These are phyloP conservation scores for Lactifluus subvellereus DNA, from an alignment of 768 basidiomycete genomes.

Conservation along the genomic window DNA sequence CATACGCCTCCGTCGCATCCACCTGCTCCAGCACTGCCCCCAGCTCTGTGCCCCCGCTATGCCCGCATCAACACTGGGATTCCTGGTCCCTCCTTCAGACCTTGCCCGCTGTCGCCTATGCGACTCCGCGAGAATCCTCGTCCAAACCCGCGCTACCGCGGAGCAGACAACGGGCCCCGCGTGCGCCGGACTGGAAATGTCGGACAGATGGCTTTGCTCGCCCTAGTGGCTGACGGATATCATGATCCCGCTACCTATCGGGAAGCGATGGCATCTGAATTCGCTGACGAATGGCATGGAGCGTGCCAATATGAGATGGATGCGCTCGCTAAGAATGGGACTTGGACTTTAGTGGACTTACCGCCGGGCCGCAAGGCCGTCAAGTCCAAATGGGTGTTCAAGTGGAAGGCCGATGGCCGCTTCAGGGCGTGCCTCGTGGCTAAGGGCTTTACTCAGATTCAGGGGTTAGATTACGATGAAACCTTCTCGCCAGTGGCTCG, in stretches of 20 bases:
- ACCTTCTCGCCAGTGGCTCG: not conserved
- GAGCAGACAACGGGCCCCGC: too few relatives aligned
- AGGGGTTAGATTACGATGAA: conserved; percentile 27
- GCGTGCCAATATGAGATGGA: conserved; percentile 23
- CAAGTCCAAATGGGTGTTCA: too few relatives aligned
- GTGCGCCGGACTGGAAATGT: too few relatives aligned
- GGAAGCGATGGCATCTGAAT: not conserved
- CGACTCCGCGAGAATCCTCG: too few relatives aligned
- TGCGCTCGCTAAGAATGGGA: conserved; percentile 26
- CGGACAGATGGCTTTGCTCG: too few relatives aligned
- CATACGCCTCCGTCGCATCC: too few relatives aligned
- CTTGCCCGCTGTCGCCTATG: too few relatives aligned
- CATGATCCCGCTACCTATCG: not conserved
- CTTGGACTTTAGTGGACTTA: conserved; percentile 29
- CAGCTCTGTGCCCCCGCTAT: too few relatives aligned
- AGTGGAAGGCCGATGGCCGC: not conserved
- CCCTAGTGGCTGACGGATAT: not conserved
- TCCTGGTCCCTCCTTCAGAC: too few relatives aligned
- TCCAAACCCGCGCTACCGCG: too few relatives aligned
- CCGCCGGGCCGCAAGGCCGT: conserved; percentile 25
- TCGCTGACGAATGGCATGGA: not conserved
- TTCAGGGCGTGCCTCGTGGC: conserved; percentile 11
- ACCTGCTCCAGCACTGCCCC: too few relatives aligned
- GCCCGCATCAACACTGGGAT: too few relatives aligned
- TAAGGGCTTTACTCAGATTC: conserved; percentile 15